These are phyloP conservation scores for Pseudogymnoascus sp. DNA, from an alignment of 2,329 filamentous ascomycete genomes.

Conservation along the genomic window DNA sequence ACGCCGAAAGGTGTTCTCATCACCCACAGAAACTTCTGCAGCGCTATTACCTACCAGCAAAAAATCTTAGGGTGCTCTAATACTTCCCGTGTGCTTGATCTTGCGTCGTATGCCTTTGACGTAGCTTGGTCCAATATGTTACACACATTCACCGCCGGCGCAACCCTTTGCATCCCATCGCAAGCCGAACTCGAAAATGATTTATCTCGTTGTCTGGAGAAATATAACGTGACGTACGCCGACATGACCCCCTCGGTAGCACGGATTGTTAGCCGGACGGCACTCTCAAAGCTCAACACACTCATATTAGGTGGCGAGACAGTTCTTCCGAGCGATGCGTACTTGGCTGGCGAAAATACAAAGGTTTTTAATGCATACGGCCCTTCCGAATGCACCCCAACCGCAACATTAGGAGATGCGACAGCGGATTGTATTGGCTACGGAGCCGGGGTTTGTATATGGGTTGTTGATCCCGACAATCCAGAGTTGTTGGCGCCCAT, in stretches of 20 bases:
- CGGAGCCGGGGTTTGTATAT: constrained; percentile 21
- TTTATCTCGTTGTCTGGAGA: constrained; percentile 55
- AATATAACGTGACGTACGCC: constrained; percentile 43
- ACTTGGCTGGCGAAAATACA: constrained; percentile 30
- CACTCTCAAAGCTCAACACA: constrained; percentile 64
- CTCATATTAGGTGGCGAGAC: constrained; percentile 82
- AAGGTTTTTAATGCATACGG: constrained; percentile 54
- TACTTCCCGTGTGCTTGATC: constrained; percentile 9
- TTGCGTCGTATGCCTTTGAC: constrained; percentile 12
- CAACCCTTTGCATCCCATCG: constrained; percentile 54
- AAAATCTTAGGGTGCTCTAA: constrained; percentile 11
- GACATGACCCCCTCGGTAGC: constrained; percentile 46
- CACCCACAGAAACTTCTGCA: background rate
- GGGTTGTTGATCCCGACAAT: constrained; percentile 25
- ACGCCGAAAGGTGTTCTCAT: constrained; percentile 19
- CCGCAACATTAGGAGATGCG: constrained; percentile 36
- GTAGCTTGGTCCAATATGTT: constrained; percentile 6
- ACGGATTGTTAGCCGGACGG: constrained; percentile 76
- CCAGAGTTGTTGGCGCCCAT: background rate
- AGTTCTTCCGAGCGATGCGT: constrained; percentile 51
- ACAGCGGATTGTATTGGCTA: constrained; percentile 12
- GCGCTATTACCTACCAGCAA: background rate
- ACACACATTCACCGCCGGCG: constrained; percentile 8
- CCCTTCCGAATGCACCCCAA: constrained; percentile 80
- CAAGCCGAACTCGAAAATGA: constrained; percentile 64